A percentile compares a stretch with the other conserved stretches of the same genome.
Conservation (phyloP, 75 land plant genomes). For the Cunninghamia lanceolata region DNA sequence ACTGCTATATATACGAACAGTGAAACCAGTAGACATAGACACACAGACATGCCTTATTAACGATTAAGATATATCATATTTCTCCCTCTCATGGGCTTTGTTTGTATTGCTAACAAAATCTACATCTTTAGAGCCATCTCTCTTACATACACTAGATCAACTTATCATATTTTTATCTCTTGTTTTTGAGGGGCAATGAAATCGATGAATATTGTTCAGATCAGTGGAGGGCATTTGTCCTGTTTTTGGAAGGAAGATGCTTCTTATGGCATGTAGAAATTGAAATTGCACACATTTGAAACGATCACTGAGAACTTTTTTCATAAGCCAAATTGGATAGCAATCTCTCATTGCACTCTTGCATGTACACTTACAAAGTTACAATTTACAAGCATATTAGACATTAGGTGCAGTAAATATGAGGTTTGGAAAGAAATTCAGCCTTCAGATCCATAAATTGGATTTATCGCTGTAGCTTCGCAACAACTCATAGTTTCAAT, state of each 20-base stretch:
- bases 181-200: not conserved
- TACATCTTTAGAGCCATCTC: not conserved
- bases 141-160: not conserved
- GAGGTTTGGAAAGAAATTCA: not conserved
- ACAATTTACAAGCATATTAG: not conserved
- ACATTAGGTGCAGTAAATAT: not conserved
- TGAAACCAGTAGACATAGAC: not conserved
- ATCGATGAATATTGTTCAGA: not conserved
- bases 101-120: not conserved
- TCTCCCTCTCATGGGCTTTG: not conserved
- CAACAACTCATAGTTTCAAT: not conserved
- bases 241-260: not conserved
- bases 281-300: not conserved
- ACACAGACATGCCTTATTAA: not conserved
- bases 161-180: not conserved
- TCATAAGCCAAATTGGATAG: not conserved
- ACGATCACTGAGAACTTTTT: too few relatives aligned
- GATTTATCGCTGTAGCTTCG: not conserved
- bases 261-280: not conserved
- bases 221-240: constrained; percentile 3
- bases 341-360: not conserved
- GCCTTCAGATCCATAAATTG: not conserved
- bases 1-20: not conserved
- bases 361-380: not conserved
- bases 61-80: not conserved